Percentiles rank a stretch among this genome's conserved stretches.
Conservation (phyloP, 352 stramenopile genomes). For the Phytophthora foliorum region DNA sequence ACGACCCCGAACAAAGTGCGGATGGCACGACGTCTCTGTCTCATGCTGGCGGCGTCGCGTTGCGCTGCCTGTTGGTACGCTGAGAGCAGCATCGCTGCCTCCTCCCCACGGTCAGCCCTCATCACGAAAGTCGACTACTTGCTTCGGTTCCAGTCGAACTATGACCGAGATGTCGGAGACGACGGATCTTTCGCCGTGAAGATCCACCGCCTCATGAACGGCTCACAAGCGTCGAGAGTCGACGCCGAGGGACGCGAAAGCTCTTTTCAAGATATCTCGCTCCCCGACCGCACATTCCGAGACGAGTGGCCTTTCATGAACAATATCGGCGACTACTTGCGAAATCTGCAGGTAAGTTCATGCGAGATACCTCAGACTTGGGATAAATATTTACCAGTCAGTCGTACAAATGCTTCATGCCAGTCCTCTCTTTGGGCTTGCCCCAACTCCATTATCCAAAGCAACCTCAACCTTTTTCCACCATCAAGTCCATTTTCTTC, state of each 20-base stretch:
- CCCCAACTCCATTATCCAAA: too few species aligned
- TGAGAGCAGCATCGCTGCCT: constrained; percentile 33
- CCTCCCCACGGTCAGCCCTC: constrained; percentile 24
- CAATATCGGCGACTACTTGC: background rate
- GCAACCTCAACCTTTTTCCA: too few species aligned
- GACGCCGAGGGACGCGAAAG: constrained; percentile 24
- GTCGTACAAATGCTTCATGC: too few species aligned
- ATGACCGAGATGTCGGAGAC: constrained; percentile 7
- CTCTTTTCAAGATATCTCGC: constrained; percentile 9
- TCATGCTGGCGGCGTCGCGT: constrained; percentile 14
- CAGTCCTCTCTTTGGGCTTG: too few species aligned
- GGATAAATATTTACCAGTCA: too few species aligned
- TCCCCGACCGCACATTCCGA: constrained; percentile 18
- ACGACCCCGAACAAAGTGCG: constrained; percentile 23
- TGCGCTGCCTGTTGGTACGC: constrained; percentile 29
- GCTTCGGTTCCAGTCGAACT: constrained; percentile 15
- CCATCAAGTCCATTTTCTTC: too few species aligned
- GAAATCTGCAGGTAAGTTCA: too few species aligned
- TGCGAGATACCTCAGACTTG: too few species aligned
- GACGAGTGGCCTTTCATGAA: constrained; percentile 12
- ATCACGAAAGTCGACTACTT: constrained; percentile 6
- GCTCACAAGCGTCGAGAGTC: constrained; percentile 7
- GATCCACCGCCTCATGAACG: constrained; percentile 18
- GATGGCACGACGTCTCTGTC: constrained; percentile 21
- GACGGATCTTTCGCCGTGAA: constrained; percentile 12